Conservation (phyloP, 108 stramenopile species). For the Nitzschia sp. region DNA sequence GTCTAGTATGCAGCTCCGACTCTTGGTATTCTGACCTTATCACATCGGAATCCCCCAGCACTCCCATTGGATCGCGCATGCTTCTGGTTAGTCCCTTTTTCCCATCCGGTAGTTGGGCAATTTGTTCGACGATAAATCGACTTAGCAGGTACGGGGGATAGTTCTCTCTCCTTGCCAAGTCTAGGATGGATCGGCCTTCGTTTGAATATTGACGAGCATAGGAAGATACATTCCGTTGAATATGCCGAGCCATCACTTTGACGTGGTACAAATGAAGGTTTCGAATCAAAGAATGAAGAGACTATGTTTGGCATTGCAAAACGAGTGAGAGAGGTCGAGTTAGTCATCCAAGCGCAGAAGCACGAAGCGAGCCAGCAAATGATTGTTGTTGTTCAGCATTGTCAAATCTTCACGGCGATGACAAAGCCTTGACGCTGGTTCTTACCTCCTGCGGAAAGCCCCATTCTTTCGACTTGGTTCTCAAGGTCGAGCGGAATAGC, state of each 20-base stretch:
- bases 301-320: conserved; percentile 24
- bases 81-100: conserved; percentile 61
- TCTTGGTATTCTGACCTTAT: conserved; percentile 52
- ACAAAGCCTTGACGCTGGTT: background rate
- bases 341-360: no score
- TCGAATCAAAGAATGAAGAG: conserved; percentile 66
- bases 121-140: conserved; percentile 67
- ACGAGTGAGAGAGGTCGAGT: no score
- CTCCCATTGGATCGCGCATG: conserved; percentile 58
- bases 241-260: conserved; percentile 45
- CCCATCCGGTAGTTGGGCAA: conserved; percentile 24
- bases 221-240: conserved; percentile 35
- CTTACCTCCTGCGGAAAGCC: conserved; percentile 61
- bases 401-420: no score
- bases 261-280: conserved; percentile 63
- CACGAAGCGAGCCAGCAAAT: no score
- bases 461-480: conserved; percentile 32
- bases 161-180: conserved; percentile 55
- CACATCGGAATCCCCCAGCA: conserved; percentile 35
- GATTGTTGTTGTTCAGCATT: no score
- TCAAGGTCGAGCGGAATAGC: conserved; percentile 45
- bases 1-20: conserved; percentile 35
- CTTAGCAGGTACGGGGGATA: conserved; percentile 70
- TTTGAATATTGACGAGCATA: conserved; percentile 43
- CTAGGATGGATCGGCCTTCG: conserved; percentile 54